A percentile compares a stretch with the other conserved stretches of the same genome.
phyloP scores from a whole-genome alignment of 2,329 filamentous ascomycete species.

The Aureobasidium sp. region DNA sequence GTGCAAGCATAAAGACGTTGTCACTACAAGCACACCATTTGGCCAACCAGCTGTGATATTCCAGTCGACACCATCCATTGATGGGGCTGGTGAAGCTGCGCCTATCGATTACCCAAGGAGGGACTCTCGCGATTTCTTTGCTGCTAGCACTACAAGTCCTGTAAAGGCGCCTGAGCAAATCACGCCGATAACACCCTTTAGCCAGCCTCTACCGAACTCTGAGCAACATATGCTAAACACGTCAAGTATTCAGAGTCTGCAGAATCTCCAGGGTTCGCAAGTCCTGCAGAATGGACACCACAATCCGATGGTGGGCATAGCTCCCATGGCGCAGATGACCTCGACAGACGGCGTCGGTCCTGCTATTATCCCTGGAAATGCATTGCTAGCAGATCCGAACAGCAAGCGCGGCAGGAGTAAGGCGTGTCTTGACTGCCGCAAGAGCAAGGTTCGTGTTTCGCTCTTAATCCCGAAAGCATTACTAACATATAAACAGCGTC shows the following conservation, averaged over 20 bases:
- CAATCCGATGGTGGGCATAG: neutral
- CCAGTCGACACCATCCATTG: conserved; percentile 14
- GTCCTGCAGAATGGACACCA: neutral
- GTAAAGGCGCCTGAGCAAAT: conserved; percentile 6
- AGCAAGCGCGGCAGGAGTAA: conserved; percentile 43
- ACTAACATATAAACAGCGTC: conserved; percentile 39
- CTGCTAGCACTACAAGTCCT: neutral
- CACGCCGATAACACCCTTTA: neutral
- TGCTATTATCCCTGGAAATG: conserved; percentile 10
- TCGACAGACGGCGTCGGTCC: conserved; percentile 4
- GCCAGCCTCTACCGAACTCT: neutral
- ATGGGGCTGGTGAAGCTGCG: conserved; percentile 15
- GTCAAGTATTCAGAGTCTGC: neutral
- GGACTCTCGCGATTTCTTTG: conserved; percentile 9
- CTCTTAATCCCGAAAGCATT: conserved; percentile 13
- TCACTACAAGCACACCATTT: conserved; percentile 17
- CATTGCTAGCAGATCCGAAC: conserved; percentile 13
- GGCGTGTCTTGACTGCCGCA: conserved; percentile 58
- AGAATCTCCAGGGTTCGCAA: neutral
- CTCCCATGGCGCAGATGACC: conserved; percentile 9
- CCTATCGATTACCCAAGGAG: neutral
- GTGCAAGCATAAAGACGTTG: conserved; percentile 55
- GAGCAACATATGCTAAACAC: neutral
- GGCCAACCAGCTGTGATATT: conserved; percentile 3
- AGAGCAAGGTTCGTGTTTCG: conserved; percentile 50